Base-by-base conservation (phyloP, 306 rosid genomes). In the Begonia masoniana region DNA sequence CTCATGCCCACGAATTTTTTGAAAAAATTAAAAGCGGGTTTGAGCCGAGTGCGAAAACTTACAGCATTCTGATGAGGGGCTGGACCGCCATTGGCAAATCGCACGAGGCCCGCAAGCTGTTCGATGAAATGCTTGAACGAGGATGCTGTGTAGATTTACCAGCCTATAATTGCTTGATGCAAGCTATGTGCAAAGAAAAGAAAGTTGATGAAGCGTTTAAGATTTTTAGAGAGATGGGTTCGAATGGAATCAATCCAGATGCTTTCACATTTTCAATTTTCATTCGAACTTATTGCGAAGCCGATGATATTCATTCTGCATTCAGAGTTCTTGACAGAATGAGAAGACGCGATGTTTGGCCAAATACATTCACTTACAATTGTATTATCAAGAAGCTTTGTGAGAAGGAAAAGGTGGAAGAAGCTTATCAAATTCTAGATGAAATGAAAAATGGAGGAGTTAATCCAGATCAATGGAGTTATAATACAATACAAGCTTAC, bases 381-480 rank as follows among this genome's bases (percentile, higher is more conserved):
- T 71, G 78, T 45, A 47, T 89, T 43, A 80, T 89, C 69, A 85
- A 78, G 73, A 88, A 65, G 35, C 87, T 85, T 31, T 82, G 95
- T 70, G 83, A 89, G 73, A 76, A 76, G 51, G 77, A 85, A 16
- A 75, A 64, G 35, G 77, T 76, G 63, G 95, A 89, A 58, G 94
- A 89, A 64, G 95, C 95, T n/a, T 85, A 85, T 70, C 68, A 80
- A 17, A 69, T 89, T 76, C 54, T 89, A 62, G 91, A 82, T 55
- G 94, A 89, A 72, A 89, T 89, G 94, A 73, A 78, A 54, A 79
- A 77, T 15, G 71, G 62, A 10, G 87, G 94, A 58, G 75, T 67
- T 48, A 55, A 43, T 16, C 95, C 97, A 1, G 94, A 89, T 75
- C 15, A 50, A 4, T 85, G 95, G 97, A 78, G 87, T 71, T 89